Percentiles rank a stretch among this genome's conserved stretches.
phyloP scores from a whole-genome alignment of 306 rosid species.

The Canavalia ensiformis region DNA sequence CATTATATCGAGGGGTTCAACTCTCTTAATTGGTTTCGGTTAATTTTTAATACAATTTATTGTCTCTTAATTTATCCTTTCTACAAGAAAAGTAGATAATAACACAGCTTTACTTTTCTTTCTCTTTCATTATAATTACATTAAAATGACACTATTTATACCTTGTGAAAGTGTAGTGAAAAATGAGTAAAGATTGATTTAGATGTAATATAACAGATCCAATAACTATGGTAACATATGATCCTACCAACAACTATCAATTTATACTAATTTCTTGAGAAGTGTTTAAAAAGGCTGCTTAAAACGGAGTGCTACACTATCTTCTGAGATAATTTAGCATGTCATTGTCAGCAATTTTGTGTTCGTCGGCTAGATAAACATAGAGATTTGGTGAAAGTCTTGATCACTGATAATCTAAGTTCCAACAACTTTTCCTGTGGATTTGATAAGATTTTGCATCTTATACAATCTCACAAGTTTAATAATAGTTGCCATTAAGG shows the following conservation, averaged over 20 bases:
- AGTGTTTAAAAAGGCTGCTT: neutral
- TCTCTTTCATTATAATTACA: neutral
- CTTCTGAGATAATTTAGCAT: slow-evolving; percentile 25
- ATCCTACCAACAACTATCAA: slow-evolving; percentile 37
- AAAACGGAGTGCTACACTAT: slow-evolving; percentile 18
- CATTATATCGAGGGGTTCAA: slow-evolving; percentile 45
- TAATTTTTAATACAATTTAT: slow-evolving; percentile 3
- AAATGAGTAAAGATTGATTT: neutral
- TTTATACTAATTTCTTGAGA: neutral
- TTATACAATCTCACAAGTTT: slow-evolving; percentile 35
- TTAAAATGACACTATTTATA: neutral
- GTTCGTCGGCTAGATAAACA: slow-evolving; percentile 54
- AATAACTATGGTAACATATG: neutral
- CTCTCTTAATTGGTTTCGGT: neutral
- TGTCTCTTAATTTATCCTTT: neutral
- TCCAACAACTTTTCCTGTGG: slow-evolving; percentile 46
- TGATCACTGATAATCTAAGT: slow-evolving; percentile 43
- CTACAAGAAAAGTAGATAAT: slow-evolving; percentile 11
- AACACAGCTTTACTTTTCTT: neutral
- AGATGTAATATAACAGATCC: neutral
- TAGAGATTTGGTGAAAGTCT: slow-evolving; percentile 54
- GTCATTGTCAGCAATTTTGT: slow-evolving; percentile 47
- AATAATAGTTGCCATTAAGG: slow-evolving; percentile 42
- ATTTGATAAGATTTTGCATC: slow-evolving; percentile 29
- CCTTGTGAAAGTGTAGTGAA: neutral